Evolutionary conservation across 2,329 filamentous ascomycete genomes (phyloP).

Genomic region (Bretziella fagacearum): DNA sequence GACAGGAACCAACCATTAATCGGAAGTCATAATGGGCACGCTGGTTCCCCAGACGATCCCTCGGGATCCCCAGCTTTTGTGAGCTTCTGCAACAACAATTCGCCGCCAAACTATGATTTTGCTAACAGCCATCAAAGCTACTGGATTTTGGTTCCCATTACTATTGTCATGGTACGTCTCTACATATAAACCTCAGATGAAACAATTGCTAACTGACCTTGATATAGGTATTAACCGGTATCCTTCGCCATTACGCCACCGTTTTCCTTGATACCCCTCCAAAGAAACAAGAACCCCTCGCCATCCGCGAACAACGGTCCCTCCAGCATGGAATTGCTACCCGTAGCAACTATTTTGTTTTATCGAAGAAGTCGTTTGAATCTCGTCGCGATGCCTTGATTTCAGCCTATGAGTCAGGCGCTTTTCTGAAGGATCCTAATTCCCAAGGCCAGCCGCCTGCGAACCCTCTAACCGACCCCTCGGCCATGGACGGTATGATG

Average conservation of each 20-base stretch:
- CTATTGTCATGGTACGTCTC: conserved; percentile 61
- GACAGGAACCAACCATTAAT: too few relatives aligned
- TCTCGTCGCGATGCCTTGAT: conserved; percentile 66
- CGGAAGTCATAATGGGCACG: background rate
- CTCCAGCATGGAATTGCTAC: conserved; percentile 73
- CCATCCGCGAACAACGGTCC: conserved; percentile 72
- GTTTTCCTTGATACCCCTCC: conserved; percentile 75
- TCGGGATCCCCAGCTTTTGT: conserved; percentile 97
- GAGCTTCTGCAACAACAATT: conserved; percentile 22
- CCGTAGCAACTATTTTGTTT: conserved; percentile 62
- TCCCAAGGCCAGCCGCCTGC: conserved; percentile 69
- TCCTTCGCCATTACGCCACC: conserved; percentile 89
- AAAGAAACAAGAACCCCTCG: conserved; percentile 59
- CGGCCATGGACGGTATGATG: conserved; percentile 99
- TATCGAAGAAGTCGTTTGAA: conserved; percentile 64
- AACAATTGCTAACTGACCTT: background rate
- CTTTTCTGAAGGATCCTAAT: conserved; percentile 79
- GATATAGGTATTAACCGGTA: conserved; percentile 61
- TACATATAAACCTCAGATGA: background rate
- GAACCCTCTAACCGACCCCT: conserved; percentile 90
- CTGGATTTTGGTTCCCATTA: conserved; percentile 97
- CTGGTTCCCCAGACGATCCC: conserved; percentile 68
- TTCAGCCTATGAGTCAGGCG: conserved; percentile 66
- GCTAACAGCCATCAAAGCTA: conserved; percentile 44
- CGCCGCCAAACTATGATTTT: conserved; percentile 2